phyloP scores from a whole-genome alignment of 305 asterid species.

The Rubia tinctorum region DNA sequence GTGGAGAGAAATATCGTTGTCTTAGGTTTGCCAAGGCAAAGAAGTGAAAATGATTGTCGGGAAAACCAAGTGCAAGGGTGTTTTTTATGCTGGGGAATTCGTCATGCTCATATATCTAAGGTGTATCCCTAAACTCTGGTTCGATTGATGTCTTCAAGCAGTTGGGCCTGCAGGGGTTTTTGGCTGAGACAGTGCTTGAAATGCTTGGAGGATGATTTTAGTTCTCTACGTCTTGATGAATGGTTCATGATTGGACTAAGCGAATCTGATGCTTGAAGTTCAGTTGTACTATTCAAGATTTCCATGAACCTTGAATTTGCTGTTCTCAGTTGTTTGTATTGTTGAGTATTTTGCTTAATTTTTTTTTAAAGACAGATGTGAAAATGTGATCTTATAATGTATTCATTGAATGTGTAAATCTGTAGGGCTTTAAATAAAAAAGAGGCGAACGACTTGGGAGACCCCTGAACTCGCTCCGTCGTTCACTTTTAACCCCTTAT shows the following conservation, averaged over 20 bases:
- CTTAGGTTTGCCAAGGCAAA: slow-evolving; percentile 96
- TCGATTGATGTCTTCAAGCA: neutral
- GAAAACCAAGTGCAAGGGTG: neutral
- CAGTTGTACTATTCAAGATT: neutral
- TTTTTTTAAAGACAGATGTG: no score
- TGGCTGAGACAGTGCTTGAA: neutral
- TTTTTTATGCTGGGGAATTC: neutral
- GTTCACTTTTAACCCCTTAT: no score
- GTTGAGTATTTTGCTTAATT: no score
- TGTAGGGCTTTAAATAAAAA: neutral
- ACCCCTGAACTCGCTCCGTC: no score
- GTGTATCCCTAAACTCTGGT: neutral
- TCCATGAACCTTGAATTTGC: neutral
- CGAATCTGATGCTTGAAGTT: neutral
- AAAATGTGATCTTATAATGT: neutral
- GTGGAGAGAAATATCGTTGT: slow-evolving; percentile 97
- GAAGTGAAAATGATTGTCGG: slow-evolving; percentile 43
- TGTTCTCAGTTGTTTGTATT: no score
- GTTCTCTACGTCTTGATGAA: neutral
- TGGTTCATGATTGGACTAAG: neutral
- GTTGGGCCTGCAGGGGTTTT: neutral
- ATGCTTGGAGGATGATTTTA: neutral
- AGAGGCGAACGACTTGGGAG: no score
- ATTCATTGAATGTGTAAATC: neutral
- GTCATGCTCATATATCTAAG: neutral